Percentiles rank a stretch among this genome's conserved stretches.
These are phyloP conservation scores for Miscanthus lutarioriparius DNA, from an alignment of 176 grass and related monocot species.

Conservation along the genomic window DNA sequence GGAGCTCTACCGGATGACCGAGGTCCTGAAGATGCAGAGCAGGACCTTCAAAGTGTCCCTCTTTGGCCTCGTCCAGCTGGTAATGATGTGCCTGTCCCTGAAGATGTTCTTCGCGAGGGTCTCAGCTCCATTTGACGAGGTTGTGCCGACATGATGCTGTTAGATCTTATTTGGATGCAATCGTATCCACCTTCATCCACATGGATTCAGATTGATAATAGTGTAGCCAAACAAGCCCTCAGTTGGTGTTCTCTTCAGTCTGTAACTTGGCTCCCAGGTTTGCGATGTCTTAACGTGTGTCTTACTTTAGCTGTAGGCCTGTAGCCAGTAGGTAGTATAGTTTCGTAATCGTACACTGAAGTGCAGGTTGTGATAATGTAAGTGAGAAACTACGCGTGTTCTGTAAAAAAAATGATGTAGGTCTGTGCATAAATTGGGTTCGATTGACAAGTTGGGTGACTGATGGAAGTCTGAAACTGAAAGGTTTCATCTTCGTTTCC, in stretches of 20 bases:
- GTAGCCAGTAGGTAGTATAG: neutral
- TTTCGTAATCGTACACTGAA: neutral
- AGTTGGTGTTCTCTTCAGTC: neutral
- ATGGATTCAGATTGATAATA: too few species aligned
- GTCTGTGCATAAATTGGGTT: slow-evolving; percentile 19
- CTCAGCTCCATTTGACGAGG: slow-evolving; percentile 22
- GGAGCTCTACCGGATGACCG: slow-evolving; percentile 42
- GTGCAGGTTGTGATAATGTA: slow-evolving; percentile 3
- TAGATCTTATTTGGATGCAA: neutral
- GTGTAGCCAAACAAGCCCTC: neutral
- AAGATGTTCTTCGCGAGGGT: slow-evolving; percentile 44
- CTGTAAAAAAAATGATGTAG: slow-evolving; percentile 13
- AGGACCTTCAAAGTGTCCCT: slow-evolving; percentile 52
- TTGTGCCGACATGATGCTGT: slow-evolving; percentile 53
- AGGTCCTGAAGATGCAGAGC: slow-evolving; percentile 57
- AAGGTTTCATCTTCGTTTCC: too few species aligned
- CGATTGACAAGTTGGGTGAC: neutral
- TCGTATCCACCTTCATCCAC: neutral
- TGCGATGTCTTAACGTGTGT: neutral
- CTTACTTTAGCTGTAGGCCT: neutral
- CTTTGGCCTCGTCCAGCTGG: slow-evolving; percentile 52
- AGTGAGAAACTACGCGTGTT: neutral
- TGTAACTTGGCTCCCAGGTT: slow-evolving; percentile 16
- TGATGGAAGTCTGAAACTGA: too few species aligned
- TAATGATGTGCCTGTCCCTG: slow-evolving; percentile 51